Conservation (phyloP, 164 flowering plant species). For the Pachysandra terminalis region DNA sequence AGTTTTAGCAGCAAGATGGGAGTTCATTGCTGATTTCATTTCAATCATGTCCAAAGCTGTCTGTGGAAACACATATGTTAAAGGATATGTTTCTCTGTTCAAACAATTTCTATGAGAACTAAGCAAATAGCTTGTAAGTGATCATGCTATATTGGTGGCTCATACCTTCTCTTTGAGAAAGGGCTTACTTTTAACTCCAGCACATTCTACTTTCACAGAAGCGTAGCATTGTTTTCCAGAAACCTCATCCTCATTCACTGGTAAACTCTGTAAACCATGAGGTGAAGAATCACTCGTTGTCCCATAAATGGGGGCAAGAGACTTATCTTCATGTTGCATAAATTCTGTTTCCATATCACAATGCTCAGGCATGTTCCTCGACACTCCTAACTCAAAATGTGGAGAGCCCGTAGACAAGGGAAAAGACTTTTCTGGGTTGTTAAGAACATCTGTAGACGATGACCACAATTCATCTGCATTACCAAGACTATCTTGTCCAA, state of each 20-base stretch:
- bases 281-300: constrained; percentile 20
- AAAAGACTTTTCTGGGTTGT: constrained; percentile 34
- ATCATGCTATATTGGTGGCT: background rate
- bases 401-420: constrained; percentile 34
- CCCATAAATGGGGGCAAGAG: constrained; percentile 24
- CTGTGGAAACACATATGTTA: constrained; percentile 20
- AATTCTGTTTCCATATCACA: constrained; percentile 30
- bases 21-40: constrained; percentile 17
- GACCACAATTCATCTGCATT: constrained; percentile 69
- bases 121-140: background rate
- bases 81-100: background rate
- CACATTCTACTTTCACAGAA: constrained; percentile 12
- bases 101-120: background rate
- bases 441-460: constrained; percentile 48
- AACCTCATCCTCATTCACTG: constrained; percentile 18
- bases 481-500: constrained; percentile 46
- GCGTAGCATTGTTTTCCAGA: constrained; percentile 1
- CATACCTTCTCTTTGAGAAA: constrained; percentile 42
- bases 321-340: constrained; percentile 25
- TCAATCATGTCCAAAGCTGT: constrained; percentile 14
- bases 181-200: constrained; percentile 27
- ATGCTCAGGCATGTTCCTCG: constrained; percentile 21
- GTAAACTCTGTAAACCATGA: constrained; percentile 18
- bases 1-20: constrained; percentile 19
- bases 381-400: constrained; percentile 23